Conservation (phyloP, 2,329 filamentous ascomycete species). For the Pseudogymnoascus sp. region DNA sequence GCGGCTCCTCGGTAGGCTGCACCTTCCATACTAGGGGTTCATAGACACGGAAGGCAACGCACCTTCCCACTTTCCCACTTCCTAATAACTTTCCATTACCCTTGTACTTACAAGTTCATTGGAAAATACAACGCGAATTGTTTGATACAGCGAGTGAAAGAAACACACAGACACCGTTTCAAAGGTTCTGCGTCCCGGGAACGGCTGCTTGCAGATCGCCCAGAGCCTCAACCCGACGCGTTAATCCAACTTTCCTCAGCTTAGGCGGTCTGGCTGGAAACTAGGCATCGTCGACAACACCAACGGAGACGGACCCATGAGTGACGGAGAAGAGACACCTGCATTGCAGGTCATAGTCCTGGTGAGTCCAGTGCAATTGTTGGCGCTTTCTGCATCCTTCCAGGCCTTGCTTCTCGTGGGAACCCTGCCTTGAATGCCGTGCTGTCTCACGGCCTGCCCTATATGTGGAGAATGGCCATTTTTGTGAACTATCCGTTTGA, state of each 20-base stretch:
- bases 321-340: constrained; percentile 27
- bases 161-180: neutral
- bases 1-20: neutral
- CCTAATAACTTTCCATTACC: neutral
- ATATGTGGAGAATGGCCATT: neutral
- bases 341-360: constrained; percentile 67
- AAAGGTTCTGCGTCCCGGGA: neutral
- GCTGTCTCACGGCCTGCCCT: neutral
- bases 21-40: neutral
- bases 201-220: neutral
- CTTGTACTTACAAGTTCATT: neutral
- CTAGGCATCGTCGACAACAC: neutral
- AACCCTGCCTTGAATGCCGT: neutral
- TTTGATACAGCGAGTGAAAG: neutral
- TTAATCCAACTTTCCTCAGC: neutral
- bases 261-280: neutral
- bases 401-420: neutral
- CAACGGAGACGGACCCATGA: neutral
- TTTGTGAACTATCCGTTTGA: constrained; percentile 1
- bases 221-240: neutral
- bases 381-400: neutral
- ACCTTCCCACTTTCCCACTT: neutral
- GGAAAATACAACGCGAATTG: neutral
- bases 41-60: neutral
- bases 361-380: constrained; percentile 42